Evolutionary conservation across 2,329 filamentous ascomycete species (phyloP).

Genomic region (Orbilia oligospora): DNA sequence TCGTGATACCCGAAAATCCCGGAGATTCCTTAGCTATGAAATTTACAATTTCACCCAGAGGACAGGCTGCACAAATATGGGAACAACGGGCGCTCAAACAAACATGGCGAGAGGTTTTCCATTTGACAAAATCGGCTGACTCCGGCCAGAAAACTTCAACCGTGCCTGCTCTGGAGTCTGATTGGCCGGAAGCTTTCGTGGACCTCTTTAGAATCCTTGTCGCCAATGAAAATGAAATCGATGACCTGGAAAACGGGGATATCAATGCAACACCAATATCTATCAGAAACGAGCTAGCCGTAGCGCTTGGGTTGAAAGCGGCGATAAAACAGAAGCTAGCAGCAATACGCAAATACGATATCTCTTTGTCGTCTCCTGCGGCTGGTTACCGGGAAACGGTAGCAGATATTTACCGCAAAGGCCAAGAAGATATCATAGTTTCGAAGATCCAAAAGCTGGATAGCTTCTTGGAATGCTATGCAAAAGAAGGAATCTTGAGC

Average conservation of each 20-base stretch:
- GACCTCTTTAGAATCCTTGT: constrained; percentile 54
- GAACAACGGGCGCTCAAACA: constrained; percentile 20
- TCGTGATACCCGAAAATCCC: constrained; percentile 69
- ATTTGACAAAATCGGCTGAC: constrained; percentile 23
- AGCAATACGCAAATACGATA: constrained; percentile 27
- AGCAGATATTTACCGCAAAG: constrained; percentile 44
- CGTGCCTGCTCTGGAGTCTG: constrained; percentile 10
- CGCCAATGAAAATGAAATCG: constrained; percentile 41
- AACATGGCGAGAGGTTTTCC: constrained; percentile 46
- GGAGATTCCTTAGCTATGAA: constrained; percentile 66
- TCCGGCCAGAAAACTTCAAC: neutral
- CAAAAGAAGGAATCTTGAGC: constrained; percentile 6
- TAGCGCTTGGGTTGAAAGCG: constrained; percentile 37
- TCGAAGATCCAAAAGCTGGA: constrained; percentile 45
- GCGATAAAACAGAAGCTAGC: constrained; percentile 49
- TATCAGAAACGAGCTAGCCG: constrained; percentile 51
- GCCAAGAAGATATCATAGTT: constrained; percentile 49
- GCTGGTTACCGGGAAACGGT: constrained; percentile 14
- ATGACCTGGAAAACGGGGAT: constrained; percentile 17
- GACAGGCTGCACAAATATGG: constrained; percentile 44
- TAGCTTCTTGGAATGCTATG: constrained; percentile 36
- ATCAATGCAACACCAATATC: constrained; percentile 35
- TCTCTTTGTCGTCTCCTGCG: constrained; percentile 5
- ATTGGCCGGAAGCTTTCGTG: constrained; percentile 49
- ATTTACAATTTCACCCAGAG: constrained; percentile 55